Evolutionary conservation across 495 filamentous ascomycete genomes (phyloP), one percentile per base, ranked within the genome.

Genomic region (Penicillium turbatum): DNA sequence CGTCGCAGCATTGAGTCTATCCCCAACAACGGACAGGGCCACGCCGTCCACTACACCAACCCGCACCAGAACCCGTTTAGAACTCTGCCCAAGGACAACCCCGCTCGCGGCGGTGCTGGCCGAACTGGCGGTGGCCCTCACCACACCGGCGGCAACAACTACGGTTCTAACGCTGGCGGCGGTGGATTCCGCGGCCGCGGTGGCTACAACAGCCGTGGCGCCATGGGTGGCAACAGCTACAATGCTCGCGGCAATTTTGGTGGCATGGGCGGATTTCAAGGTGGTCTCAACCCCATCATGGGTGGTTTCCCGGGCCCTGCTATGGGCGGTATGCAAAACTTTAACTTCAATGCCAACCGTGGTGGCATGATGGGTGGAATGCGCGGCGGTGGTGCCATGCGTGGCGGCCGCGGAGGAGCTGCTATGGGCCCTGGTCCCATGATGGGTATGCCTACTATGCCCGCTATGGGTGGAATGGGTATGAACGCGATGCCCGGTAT

Each of bases 31-130:
- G 35, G 35, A 37, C 35, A 16, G n/a, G n/a, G 13, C 51, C 80
- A 86, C 56, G 81, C 76, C 2, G 85, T 88, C 48, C 82, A 80
- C 54, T 97, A 89, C 72, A 85, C 88, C 21, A 84, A 82, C 49
- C 86, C 91, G 0, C 80, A 82, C 26, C 75, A 74, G 45, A 97
- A 97, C 61, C 92, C 92, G 2, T 97, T 95, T 80, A 82, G 83
- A 47, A 97, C 92, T 0, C 74, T 96, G 17, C 92, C 92, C 9
- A 97, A 97, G 72, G 92, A 96, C 68, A 85, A 86, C 0, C 90
- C 90, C 1, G 79, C 81, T 63, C 86, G 92, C 42, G 82, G 80
- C 39, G 86, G 88, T 12, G 51, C 32, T 54, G 83, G 86, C 51
- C 74, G 71, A 51, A 43, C 35, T 32, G 47, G 40, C n/a, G 15